A percentile compares a stretch with the other conserved stretches of the same genome.
phyloP scores from a whole-genome alignment of 2,329 filamentous ascomycete genomes.

The Thyridium curvatum region DNA sequence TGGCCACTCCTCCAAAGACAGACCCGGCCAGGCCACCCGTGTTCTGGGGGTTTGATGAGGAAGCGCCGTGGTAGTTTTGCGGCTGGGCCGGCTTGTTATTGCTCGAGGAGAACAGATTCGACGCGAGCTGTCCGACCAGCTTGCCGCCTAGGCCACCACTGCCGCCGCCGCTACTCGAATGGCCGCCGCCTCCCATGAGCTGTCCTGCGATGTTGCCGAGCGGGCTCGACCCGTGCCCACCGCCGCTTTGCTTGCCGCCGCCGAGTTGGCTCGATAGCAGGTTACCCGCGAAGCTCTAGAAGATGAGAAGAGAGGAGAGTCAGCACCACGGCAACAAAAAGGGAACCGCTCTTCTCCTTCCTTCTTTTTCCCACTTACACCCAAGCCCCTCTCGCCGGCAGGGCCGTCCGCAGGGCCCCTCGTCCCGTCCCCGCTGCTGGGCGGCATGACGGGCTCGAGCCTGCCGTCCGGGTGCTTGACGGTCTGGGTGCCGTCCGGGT shows the following conservation, averaged over 20 bases:
- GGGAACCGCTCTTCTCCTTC: no score
- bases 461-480: constrained; percentile 54
- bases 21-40: constrained; percentile 43
- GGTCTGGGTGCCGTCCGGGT: constrained; percentile 57
- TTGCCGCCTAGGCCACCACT: constrained; percentile 37
- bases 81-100: constrained; percentile 38
- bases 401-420: constrained; percentile 30
- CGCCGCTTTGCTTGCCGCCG: constrained; percentile 35
- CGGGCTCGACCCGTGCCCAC: constrained; percentile 28
- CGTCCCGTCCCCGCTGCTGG: constrained; percentile 29
- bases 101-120: constrained; percentile 44
- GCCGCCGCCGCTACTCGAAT: constrained; percentile 16
- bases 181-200: constrained; percentile 31
- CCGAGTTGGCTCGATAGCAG: constrained; percentile 40
- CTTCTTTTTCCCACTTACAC: constrained; percentile 48
- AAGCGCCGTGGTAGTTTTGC: constrained; percentile 44
- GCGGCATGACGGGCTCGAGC: constrained; percentile 51
- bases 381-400: constrained; percentile 51
- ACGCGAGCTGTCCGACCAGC: constrained; percentile 50
- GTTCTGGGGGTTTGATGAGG: constrained; percentile 28
- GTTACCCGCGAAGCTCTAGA: constrained; percentile 54
- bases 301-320: constrained; percentile 6
- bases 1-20: constrained; percentile 48
- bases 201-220: constrained; percentile 41
- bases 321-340: constrained; percentile 7